These are phyloP conservation scores for Coelastrella sp. DNA, from an alignment of 139 green algal genomes.

Conservation along the genomic window DNA sequence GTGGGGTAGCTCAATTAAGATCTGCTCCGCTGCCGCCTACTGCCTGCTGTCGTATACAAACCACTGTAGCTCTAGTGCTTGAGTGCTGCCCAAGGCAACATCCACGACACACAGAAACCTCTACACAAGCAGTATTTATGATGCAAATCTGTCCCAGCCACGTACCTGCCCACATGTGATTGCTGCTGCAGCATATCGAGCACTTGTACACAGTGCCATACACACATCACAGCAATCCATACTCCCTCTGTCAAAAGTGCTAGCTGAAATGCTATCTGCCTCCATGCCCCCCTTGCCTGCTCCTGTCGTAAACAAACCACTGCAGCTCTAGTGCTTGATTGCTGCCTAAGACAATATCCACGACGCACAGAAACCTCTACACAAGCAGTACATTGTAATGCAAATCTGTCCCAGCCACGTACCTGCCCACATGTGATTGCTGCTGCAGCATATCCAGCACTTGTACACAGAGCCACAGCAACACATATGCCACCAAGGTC, in stretches of 20 bases:
- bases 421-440: constrained; percentile 59
- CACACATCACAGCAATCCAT: constrained; percentile 5
- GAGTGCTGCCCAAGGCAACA: neutral
- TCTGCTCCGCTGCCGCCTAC: too few species aligned
- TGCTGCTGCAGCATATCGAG: constrained; percentile 55
- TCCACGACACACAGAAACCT: too few species aligned
- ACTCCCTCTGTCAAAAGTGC: neutral
- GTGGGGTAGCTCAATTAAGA: too few species aligned
- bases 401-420: neutral
- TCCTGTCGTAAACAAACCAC: too few species aligned
- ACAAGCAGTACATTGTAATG: too few species aligned
- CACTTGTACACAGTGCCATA: constrained; percentile 35
- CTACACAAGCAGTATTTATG: too few species aligned
- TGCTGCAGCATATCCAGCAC: constrained; percentile 54
- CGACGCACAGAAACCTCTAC: too few species aligned
- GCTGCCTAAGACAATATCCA: neutral
- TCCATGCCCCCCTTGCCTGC: too few species aligned
- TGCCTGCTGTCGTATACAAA: too few species aligned
- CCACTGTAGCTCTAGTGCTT: neutral
- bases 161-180: constrained; percentile 55
- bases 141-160: too few species aligned
- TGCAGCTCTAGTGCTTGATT: neutral
- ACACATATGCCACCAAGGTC: constrained; percentile 39
- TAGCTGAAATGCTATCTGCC: too few species aligned
- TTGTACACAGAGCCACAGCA: constrained; percentile 45